Percentiles rank a stretch among this genome's conserved stretches.
These are phyloP conservation scores for Porphyrellus sp. DNA, from an alignment of 1,284 basidiomycete species.

Conservation along the genomic window DNA sequence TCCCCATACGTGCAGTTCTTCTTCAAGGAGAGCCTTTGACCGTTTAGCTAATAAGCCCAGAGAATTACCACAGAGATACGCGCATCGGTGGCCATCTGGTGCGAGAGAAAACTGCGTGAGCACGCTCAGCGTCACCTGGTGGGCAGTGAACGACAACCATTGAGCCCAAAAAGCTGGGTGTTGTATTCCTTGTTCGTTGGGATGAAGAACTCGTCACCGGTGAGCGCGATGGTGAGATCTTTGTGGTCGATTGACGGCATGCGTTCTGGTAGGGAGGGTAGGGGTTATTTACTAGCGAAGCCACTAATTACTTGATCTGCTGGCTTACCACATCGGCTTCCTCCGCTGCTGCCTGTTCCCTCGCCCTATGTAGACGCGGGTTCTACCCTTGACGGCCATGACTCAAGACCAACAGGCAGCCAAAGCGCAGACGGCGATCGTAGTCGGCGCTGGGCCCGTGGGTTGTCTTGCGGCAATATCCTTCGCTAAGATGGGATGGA, in stretches of 20 bases:
- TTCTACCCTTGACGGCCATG: constrained; percentile 13
- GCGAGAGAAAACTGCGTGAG: constrained; percentile 18
- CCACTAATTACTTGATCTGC: constrained; percentile 18
- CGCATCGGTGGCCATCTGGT: constrained; percentile 53
- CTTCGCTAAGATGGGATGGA: constrained; percentile 86
- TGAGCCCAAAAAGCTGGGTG: constrained; percentile 42
- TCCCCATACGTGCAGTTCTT: constrained; percentile 90
- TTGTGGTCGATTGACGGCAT: constrained; percentile 18
- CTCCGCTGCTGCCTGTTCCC: background rate
- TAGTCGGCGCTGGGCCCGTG: constrained; percentile 90
- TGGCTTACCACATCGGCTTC: constrained; percentile 15
- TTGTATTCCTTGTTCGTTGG: constrained; percentile 59
- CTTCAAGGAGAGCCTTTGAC: constrained; percentile 68
- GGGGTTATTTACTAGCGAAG: constrained; percentile 1
- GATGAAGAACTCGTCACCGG: constrained; percentile 54
- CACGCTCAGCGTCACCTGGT: background rate
- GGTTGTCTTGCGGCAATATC: constrained; percentile 89
- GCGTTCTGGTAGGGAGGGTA: background rate
- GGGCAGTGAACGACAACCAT: constrained; percentile 29
- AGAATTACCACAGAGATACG: constrained; percentile 96
- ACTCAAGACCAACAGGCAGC: constrained; percentile 19
- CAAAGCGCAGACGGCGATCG: constrained; percentile 46
- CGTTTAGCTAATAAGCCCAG: constrained; percentile 81
- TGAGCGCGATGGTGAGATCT: constrained; percentile 38
- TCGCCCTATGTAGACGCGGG: background rate